Evolutionary conservation across 345 rosid species (phyloP).

Genomic region (Salix caprea): DNA sequence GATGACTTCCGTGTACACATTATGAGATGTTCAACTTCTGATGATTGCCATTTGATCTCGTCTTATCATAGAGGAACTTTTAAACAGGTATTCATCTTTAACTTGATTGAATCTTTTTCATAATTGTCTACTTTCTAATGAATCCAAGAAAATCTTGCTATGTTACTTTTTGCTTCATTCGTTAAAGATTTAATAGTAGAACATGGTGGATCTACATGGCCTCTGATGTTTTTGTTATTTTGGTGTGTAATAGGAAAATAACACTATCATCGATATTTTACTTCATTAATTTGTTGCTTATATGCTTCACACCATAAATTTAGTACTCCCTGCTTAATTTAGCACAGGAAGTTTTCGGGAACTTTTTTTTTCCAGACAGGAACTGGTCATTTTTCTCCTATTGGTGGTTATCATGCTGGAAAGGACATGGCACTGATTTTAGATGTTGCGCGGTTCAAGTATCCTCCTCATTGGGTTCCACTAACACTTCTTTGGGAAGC

Average conservation of each 20-base stretch:
- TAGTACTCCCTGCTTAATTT: constrained; percentile 3
- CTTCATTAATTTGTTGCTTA: neutral
- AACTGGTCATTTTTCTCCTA: constrained; percentile 90
- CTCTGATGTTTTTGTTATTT: neutral
- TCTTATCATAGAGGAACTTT: constrained; percentile 69
- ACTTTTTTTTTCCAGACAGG: constrained; percentile 52
- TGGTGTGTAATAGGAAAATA: neutral
- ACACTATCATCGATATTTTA: neutral
- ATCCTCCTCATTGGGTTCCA: constrained; percentile 99
- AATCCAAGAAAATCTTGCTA: neutral
- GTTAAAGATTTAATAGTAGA: neutral
- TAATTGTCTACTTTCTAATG: neutral
- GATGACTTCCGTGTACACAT: constrained; percentile 70
- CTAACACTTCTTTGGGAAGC: constrained; percentile 91
- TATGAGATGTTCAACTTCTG: constrained; percentile 58
- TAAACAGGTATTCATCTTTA: constrained; percentile 50
- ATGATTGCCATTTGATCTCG: constrained; percentile 70
- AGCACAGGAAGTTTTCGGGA: constrained; percentile 4
- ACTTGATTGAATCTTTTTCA: neutral
- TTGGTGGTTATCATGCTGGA: constrained; percentile 88
- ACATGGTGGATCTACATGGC: neutral
- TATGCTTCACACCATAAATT: neutral
- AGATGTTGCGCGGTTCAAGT: constrained; percentile 96
- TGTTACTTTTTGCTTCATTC: too few species aligned
- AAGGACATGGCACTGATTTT: constrained; percentile 92